phyloP scores from a whole-genome alignment of 345 rosid genomes.

The Rhizophora mangle region DNA sequence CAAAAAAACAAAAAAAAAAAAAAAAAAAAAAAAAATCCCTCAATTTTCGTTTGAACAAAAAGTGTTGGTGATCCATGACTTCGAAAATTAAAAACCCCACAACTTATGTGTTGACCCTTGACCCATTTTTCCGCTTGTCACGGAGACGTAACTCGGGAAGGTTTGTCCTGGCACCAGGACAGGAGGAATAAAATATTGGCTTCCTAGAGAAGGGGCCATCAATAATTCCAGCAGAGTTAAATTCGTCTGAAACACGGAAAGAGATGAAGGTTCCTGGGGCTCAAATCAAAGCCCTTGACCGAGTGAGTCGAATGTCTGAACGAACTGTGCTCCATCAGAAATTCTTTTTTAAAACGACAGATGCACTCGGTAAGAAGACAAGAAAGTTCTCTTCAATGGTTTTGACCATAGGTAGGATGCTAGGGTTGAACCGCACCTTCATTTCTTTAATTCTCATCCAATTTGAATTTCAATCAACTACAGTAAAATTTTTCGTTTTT shows the following conservation, averaged over 20 bases:
- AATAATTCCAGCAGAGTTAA: background rate
- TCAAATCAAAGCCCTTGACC: background rate
- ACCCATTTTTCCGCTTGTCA: background rate
- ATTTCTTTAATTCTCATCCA: background rate
- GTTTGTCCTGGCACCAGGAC: too few species aligned
- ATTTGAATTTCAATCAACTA: background rate
- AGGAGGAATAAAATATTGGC: background rate
- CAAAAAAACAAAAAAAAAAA: background rate
- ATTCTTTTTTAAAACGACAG: background rate
- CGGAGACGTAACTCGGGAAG: too few species aligned
- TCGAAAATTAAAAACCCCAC: too few species aligned
- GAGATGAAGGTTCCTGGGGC: slow-evolving; percentile 7
- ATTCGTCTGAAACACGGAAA: background rate
- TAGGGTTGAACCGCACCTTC: too few species aligned
- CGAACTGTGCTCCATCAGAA: background rate
- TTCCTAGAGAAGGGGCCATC: background rate
- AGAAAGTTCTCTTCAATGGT: slow-evolving; percentile 12
- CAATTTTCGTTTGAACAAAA: background rate
- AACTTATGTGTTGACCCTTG: background rate
- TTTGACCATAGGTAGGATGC: background rate
- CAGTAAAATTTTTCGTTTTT: background rate
- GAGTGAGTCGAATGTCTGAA: background rate
- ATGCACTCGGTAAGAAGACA: slow-evolving; percentile 18
- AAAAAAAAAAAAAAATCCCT: slow-evolving; percentile 10
- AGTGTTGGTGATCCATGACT: background rate